A percentile compares a stretch with the other conserved stretches of the same genome.
These are phyloP conservation scores for Tritrichomonas foetus DNA, from an alignment of 208 protist species.

Conservation along the genomic window DNA sequence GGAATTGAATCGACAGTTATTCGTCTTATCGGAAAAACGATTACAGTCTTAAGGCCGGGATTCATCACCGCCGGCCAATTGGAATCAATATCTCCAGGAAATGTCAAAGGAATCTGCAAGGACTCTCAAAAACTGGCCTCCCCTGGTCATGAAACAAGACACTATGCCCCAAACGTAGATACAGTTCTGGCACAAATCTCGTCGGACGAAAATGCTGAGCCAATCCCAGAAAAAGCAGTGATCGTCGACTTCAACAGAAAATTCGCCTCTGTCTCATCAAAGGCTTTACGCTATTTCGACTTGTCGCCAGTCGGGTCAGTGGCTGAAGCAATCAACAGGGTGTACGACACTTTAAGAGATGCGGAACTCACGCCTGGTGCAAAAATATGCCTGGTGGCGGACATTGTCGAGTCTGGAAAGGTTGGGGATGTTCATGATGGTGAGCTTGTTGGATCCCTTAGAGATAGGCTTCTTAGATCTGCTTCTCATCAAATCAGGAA, in stretches of 20 bases:
- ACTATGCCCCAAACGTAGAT: background rate
- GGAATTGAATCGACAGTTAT: constrained; percentile 40
- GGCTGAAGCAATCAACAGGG: background rate
- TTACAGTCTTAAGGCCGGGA: constrained; percentile 12
- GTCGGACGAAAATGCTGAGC: background rate
- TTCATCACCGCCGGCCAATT: background rate
- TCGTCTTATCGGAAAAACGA: background rate
- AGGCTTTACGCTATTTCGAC: constrained; percentile 1
- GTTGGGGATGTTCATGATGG: background rate
- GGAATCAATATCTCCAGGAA: background rate
- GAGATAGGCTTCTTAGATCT: background rate
- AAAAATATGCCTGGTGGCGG: background rate
- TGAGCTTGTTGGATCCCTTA: background rate
- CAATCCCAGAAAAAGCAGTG: background rate
- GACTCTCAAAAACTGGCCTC: background rate
- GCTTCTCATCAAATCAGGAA: background rate
- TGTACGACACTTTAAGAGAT: background rate
- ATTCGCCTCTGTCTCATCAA: background rate
- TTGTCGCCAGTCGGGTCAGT: background rate
- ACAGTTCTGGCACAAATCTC: background rate
- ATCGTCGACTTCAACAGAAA: background rate
- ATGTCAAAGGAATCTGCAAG: background rate
- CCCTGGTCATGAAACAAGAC: background rate
- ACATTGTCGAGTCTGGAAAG: background rate
- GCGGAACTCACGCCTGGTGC: background rate